Percentiles rank a stretch among this genome's conserved stretches.
These are phyloP conservation scores for Teratosphaeriaceae sp. DNA, from an alignment of 2,329 filamentous ascomycete species.

Conservation along the genomic window DNA sequence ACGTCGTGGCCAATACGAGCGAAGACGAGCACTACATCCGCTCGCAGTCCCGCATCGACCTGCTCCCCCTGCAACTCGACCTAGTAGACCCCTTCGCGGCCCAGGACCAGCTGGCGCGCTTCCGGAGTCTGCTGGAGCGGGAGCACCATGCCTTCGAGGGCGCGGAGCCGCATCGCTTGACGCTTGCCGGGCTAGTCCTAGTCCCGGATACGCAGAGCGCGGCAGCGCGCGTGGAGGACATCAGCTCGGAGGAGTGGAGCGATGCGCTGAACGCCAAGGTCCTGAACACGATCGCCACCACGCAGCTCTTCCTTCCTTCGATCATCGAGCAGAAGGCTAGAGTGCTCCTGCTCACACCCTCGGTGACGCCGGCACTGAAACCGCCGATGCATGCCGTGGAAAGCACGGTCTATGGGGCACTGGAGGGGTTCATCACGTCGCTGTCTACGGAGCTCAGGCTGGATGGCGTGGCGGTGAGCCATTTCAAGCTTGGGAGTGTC, in stretches of 20 bases:
- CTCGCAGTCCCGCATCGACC: slow-evolving; percentile 69
- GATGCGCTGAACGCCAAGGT: slow-evolving; percentile 90
- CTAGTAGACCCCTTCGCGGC: slow-evolving; percentile 68
- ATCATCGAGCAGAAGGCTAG: slow-evolving; percentile 52
- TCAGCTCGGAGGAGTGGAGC: slow-evolving; percentile 76
- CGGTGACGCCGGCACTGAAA: slow-evolving; percentile 71
- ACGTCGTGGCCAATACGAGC: slow-evolving; percentile 74
- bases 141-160: slow-evolving; percentile 71
- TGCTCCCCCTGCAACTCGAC: slow-evolving; percentile 75
- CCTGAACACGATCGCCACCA: slow-evolving; percentile 78
- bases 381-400: slow-evolving; percentile 80
- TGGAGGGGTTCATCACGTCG: slow-evolving; percentile 79
- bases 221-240: slow-evolving; percentile 77
- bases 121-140: slow-evolving; percentile 62
- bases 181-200: slow-evolving; percentile 72
- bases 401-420: slow-evolving; percentile 73
- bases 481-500: slow-evolving; percentile 87
- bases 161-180: slow-evolving; percentile 67
- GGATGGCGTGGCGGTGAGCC: slow-evolving; percentile 70
- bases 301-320: slow-evolving; percentile 70
- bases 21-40: slow-evolving; percentile 80
- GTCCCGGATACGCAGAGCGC: slow-evolving; percentile 68
- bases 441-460: slow-evolving; percentile 72
- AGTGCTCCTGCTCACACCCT: slow-evolving; percentile 71
- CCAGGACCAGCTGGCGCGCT: slow-evolving; percentile 63